These are phyloP conservation scores for Abelmoschus esculentus DNA, from an alignment of 345 rosid species.

Conservation along the genomic window DNA sequence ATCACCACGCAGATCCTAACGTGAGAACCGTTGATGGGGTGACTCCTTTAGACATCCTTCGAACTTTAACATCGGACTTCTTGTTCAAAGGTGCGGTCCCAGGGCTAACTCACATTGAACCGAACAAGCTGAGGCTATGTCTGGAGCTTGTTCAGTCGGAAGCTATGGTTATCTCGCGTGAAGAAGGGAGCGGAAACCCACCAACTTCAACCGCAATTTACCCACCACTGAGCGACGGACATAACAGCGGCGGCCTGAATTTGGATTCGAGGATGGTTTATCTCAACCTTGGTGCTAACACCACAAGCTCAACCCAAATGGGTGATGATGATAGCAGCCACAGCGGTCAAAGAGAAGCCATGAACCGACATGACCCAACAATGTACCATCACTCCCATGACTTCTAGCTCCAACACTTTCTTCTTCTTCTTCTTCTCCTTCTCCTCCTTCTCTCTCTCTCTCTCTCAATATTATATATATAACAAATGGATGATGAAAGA, in stretches of 20 bases:
- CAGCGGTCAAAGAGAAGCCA: conserved; percentile 40
- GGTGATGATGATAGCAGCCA: conserved; percentile 51
- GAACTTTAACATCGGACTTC: conserved; percentile 97
- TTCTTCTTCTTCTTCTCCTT: neutral
- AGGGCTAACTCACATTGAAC: conserved; percentile 86
- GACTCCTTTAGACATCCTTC: conserved; percentile 82
- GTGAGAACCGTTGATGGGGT: conserved; percentile 87
- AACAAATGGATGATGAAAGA: conserved; percentile 17
- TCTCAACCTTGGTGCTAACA: conserved; percentile 82
- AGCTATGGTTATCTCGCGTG: conserved; percentile 89
- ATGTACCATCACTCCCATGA: conserved; percentile 73
- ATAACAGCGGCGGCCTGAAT: conserved; percentile 47
- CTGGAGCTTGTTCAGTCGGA: conserved; percentile 99
- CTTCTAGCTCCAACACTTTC: conserved; percentile 29
- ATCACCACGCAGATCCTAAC: conserved; percentile 96
- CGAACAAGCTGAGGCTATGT: conserved; percentile 89
- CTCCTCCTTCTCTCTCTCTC: conserved; percentile 3
- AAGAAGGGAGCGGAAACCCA: conserved; percentile 65
- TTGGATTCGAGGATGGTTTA: conserved; percentile 88
- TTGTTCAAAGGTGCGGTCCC: conserved; percentile 98
- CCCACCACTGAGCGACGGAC: conserved; percentile 63
- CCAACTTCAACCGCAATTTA: conserved; percentile 40
- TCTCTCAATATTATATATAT: neutral
- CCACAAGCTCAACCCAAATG: conserved; percentile 54
- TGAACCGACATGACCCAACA: conserved; percentile 61